phyloP scores from a whole-genome alignment of 1,139 yeast species.

The Candida sojae region DNA sequence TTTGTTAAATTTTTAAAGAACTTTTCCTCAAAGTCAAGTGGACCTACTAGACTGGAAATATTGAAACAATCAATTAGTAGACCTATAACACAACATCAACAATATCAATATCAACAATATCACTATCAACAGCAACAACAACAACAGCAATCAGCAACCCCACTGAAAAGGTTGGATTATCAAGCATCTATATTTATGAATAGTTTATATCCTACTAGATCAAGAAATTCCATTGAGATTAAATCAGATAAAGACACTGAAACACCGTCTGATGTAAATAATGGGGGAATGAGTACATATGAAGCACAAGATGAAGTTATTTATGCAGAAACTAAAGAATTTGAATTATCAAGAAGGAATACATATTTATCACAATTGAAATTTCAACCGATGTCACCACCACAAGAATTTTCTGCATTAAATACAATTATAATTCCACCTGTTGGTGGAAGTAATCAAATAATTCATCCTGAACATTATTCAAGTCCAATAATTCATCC shows the following conservation, averaged over 20 bases:
- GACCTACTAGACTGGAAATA: constrained; percentile 5
- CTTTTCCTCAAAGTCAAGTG: constrained; percentile 7
- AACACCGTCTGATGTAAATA: not conserved
- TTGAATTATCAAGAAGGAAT: constrained; percentile 3
- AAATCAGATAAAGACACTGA: constrained; percentile 8
- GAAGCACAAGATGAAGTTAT: not conserved
- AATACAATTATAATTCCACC: constrained; percentile 16
- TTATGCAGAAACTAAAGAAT: constrained; percentile 1
- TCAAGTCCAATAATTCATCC: constrained; percentile 15
- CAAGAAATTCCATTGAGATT: constrained; percentile 9
- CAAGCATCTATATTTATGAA: constrained; percentile 8
- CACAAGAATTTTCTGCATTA: constrained; percentile 10
- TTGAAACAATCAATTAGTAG: constrained; percentile 12
- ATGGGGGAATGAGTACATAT: not conserved
- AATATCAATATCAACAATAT: not conserved
- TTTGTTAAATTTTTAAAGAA: constrained; percentile 9
- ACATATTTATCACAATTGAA: constrained; percentile 5
- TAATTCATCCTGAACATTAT: constrained; percentile 10
- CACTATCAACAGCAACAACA: not conserved
- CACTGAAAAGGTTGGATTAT: not conserved
- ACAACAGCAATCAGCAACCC: not conserved
- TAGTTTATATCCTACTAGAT: constrained; percentile 9
- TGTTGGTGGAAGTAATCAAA: constrained; percentile 9
- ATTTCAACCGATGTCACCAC: constrained; percentile 11
- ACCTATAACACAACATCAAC: constrained; percentile 8